Base-by-base conservation (phyloP, 2,329 filamentous ascomycete species). In the Fonsecaea pedrosoi region DNA sequence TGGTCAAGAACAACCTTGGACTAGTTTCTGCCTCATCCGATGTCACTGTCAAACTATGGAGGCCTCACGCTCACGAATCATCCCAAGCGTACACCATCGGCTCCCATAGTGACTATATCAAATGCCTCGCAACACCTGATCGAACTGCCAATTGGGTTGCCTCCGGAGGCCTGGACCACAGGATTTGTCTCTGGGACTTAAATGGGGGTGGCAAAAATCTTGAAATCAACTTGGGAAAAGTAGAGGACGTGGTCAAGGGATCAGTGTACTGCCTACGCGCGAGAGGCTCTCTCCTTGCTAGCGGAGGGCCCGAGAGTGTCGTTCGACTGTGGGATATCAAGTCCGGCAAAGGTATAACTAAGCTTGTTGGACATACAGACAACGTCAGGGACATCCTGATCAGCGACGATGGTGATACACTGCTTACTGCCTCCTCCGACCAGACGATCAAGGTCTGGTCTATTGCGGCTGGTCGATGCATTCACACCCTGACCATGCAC, bases 391-490 rank as follows among this genome's bases (percentile, higher is more conserved):
- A 94, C 73, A 93, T 99, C 69, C 83, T 99, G 60, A 89, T 99
- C 71, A 96, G 92, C 73, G 89, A 94, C 72, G 89, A 91, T 67
- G 94, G 92, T 45, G 93, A 97, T 76, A 96, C 89, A 48, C 92
- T 99, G 73, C 87, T 99, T 84, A 97, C 94, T 0, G 94, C 92
- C 13, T 97, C 94, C 73, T 94, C 94, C 1, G 95, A 99, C 77
- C 93, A 96, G 80, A 98, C 95, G 0, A 90, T 99, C 82, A 99
- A 99, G 81, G 88, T 98, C 65, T 99, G 95, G 95, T 97, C 94
- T 72, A 89, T 98, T 73, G 95, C 92, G 10, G 94, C 93, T 25
- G 95, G 95, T 63, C 87, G 95, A 73, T 99, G 95, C 83, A 94
- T 98, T 90, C 92, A 97, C 79, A 99, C 95, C 0, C 86, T 99